Percentiles rank a stretch among this genome's conserved stretches.
phyloP scores from a whole-genome alignment of 2,329 filamentous ascomycete genomes.

The Hirsutella thompsonii region DNA sequence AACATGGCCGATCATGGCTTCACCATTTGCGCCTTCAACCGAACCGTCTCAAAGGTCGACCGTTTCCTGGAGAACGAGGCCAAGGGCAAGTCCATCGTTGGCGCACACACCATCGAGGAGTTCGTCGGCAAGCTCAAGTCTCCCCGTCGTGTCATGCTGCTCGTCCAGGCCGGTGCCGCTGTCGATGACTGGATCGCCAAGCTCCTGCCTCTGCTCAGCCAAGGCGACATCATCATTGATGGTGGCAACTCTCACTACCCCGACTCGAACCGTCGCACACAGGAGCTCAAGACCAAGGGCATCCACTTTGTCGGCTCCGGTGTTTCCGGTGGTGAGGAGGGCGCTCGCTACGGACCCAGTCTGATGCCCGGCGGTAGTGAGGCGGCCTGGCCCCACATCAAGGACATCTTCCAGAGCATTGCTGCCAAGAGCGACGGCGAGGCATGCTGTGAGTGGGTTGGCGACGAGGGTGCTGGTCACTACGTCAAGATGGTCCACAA shows the following conservation, averaged over 20 bases:
- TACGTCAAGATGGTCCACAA: conserved; percentile 99
- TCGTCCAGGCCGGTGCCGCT: conserved; percentile 95
- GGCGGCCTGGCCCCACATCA: conserved; percentile 95
- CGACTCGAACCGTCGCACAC: conserved; percentile 92
- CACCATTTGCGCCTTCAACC: conserved; percentile 97
- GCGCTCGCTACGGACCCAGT: conserved; percentile 92
- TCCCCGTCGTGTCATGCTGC: conserved; percentile 93
- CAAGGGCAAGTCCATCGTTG: conserved; percentile 90
- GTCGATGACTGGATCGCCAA: conserved; percentile 99
- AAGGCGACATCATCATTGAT: conserved; percentile 97
- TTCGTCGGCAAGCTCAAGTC: conserved; percentile 95
- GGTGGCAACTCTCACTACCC: conserved; percentile 98
- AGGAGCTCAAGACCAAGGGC: conserved; percentile 76
- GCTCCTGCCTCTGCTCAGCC: conserved; percentile 69
- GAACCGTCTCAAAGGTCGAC: conserved; percentile 97
- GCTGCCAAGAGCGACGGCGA: conserved; percentile 95
- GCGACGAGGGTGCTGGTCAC: conserved; percentile 98
- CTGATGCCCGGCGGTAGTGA: conserved; percentile 99
- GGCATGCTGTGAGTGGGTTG: conserved; percentile 98
- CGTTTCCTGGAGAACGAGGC: conserved; percentile 82
- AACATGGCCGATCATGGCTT: conserved; percentile 87
- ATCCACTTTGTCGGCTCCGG: conserved; percentile 93
- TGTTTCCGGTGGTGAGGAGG: conserved; percentile 98
- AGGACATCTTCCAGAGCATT: conserved; percentile 98
- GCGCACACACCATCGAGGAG: conserved; percentile 87